Conservation (phyloP, 2,329 filamentous ascomycete genomes). For the Neonectria faginata region DNA sequence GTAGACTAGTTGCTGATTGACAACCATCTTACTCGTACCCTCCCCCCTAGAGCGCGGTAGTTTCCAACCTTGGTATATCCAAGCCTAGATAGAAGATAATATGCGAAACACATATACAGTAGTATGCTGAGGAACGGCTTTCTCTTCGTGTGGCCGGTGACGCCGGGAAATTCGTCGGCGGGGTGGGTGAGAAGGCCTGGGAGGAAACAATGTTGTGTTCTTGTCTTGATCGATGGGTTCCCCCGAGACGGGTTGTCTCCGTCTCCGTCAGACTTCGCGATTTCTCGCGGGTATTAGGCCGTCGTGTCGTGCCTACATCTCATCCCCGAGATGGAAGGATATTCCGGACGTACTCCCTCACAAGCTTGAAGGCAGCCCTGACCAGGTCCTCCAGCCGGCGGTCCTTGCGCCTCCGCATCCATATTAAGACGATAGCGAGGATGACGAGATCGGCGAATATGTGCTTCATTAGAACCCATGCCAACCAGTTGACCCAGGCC, state of each 20-base stretch:
- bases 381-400: constrained; percentile 79
- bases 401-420: constrained; percentile 79
- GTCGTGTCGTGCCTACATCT: neutral
- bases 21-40: neutral
- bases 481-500: constrained; percentile 77
- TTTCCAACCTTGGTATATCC: constrained; percentile 1
- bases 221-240: neutral
- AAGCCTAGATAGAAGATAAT: constrained; percentile 12
- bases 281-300: neutral
- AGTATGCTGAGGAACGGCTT: constrained; percentile 4
- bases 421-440: constrained; percentile 74
- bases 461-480: constrained; percentile 79
- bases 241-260: neutral
- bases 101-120: constrained; percentile 12
- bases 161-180: constrained; percentile 8
- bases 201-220: neutral
- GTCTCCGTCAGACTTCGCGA: neutral
- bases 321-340: constrained; percentile 68
- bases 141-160: neutral
- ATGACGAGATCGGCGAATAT: constrained; percentile 77
- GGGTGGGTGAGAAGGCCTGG: neutral
- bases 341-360: constrained; percentile 69
- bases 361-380: constrained; percentile 68
- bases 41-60: neutral
- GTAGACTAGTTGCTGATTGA: neutral